These are phyloP conservation scores for Byssothecium circinans DNA, from an alignment of 2,329 filamentous ascomycete genomes.

Conservation along the genomic window DNA sequence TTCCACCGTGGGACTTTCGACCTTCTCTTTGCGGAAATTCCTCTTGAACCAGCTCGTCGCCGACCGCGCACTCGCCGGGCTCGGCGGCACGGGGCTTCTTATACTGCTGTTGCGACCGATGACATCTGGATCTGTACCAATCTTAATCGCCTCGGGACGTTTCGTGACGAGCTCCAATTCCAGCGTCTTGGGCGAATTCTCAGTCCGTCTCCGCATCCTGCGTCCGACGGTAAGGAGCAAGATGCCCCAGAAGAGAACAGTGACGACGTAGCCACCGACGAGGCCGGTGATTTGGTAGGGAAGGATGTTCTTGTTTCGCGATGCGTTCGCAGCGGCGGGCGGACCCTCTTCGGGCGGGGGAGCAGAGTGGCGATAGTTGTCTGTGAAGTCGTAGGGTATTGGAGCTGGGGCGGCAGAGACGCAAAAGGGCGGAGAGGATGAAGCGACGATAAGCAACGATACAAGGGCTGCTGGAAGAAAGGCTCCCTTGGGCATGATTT, in stretches of 20 bases:
- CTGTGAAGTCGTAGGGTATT: slow-evolving; percentile 16
- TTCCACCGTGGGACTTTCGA: slow-evolving; percentile 18
- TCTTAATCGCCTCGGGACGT: slow-evolving; percentile 6
- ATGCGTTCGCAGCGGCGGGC: slow-evolving; percentile 32
- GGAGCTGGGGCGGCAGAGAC: slow-evolving; percentile 7
- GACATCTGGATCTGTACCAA: neutral
- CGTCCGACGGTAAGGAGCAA: slow-evolving; percentile 53
- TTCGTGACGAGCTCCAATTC: slow-evolving; percentile 62
- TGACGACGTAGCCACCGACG: slow-evolving; percentile 78
- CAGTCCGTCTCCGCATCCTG: slow-evolving; percentile 48
- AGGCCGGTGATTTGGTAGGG: slow-evolving; percentile 83
- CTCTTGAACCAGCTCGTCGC: slow-evolving; percentile 38
- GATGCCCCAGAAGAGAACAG: slow-evolving; percentile 71
- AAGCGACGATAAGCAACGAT: slow-evolving; percentile 1
- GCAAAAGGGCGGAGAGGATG: neutral
- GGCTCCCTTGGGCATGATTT: neutral
- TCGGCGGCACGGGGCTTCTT: slow-evolving; percentile 20
- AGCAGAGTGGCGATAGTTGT: slow-evolving; percentile 16
- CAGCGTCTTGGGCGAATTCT: slow-evolving; percentile 55
- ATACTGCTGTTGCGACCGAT: slow-evolving; percentile 22
- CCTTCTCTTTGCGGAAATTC: slow-evolving; percentile 31
- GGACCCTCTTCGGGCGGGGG: slow-evolving; percentile 33
- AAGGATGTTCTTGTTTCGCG: slow-evolving; percentile 57
- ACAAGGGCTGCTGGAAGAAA: slow-evolving; percentile 3
- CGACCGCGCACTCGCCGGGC: slow-evolving; percentile 36